Evolutionary conservation across 805 yeast genomes (phyloP), one percentile per base, ranked within the genome.

Genomic region (Pichia nakasei): DNA sequence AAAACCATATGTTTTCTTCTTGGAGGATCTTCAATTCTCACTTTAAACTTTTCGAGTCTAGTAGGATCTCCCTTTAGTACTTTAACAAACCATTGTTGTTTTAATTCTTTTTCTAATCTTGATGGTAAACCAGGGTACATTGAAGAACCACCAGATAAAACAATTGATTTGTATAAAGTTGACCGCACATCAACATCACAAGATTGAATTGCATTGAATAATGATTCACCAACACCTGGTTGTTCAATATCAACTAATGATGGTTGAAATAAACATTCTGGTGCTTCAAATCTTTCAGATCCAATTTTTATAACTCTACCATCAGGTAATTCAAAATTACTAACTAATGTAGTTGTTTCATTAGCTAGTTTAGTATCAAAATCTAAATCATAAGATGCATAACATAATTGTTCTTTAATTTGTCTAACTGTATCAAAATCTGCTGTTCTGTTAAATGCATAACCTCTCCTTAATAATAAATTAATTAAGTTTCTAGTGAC

Each of bases 91-190:
- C 97, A 93, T 54, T 86, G 78, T 65, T 93, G 98, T 67, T 93
- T 93, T 65, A 93, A 74, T 64, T 93, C 98, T 64, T 86, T 91
- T 64, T 93, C 97, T 53, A 93, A 70, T 58, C 98, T 76, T 12
- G 96, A 84, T 18, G 98, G 98, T 54, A 93, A 75, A 26, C 98
- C 98, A 2, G 98, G 97, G 61, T 93, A 93, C 98, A 93, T 93
- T 41, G 95, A 84, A 1, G 97, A 89, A 46, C 98, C 98, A 61
- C 98, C 98, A 6, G 96, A 85, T 37, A 93, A 74, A 24, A 93
- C 97, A 61, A 93, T 85, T 2, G 96, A 95, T 59, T 83, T 85
- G 68, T 77, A 93, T 48, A 93, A 72, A 1, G 96, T 76, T 7
- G 95, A 73, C 66, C 97, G 80, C 42, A 93, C 78, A 61, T 93